Evolutionary conservation across 2,329 filamentous ascomycete genomes (phyloP).

Genomic region (Daldinia eschscholtzii): DNA sequence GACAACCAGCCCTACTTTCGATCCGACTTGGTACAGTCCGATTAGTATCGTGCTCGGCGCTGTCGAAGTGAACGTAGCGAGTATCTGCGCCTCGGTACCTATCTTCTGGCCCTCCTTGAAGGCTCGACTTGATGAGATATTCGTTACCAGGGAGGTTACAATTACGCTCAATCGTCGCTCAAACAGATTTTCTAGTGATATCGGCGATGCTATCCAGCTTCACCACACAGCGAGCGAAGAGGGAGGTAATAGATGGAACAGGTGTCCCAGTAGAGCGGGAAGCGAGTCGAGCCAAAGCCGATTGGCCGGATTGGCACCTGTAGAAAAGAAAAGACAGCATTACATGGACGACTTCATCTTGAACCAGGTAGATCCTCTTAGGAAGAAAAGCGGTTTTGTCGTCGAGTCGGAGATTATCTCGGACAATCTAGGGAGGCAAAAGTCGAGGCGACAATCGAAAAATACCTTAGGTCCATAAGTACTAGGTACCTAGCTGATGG

Average conservation of each 20-base stretch:
- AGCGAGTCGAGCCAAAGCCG: constrained; percentile 35
- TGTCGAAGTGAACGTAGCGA: constrained; percentile 42
- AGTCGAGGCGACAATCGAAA: constrained; percentile 13
- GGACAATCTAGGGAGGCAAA: constrained; percentile 20
- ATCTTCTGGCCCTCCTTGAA: constrained; percentile 40
- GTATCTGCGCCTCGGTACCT: constrained; percentile 40
- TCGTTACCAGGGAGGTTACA: constrained; percentile 39
- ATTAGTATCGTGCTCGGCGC: constrained; percentile 44
- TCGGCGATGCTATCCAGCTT: constrained; percentile 30
- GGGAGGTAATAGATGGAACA: constrained; percentile 25
- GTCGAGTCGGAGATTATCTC: constrained; percentile 36
- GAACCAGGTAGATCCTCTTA: constrained; percentile 38
- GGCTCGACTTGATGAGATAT: constrained; percentile 36
- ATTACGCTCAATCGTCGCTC: constrained; percentile 32
- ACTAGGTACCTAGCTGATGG: no score
- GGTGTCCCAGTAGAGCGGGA: constrained; percentile 28
- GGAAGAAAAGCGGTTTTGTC: constrained; percentile 22
- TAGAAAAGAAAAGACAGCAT: constrained; percentile 24
- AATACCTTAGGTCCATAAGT: constrained; percentile 15
- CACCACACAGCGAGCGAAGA: constrained; percentile 22
- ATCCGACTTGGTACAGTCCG: constrained; percentile 52
- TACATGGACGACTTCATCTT: constrained; percentile 38
- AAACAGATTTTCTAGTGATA: constrained; percentile 21
- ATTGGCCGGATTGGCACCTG: constrained; percentile 17
- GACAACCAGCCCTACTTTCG: constrained; percentile 50